A percentile compares a stretch with the other conserved stretches of the same genome.
Evolutionary conservation across 2,329 filamentous ascomycete species (phyloP).

Genomic region (Colletotrichum nymphaeae): DNA sequence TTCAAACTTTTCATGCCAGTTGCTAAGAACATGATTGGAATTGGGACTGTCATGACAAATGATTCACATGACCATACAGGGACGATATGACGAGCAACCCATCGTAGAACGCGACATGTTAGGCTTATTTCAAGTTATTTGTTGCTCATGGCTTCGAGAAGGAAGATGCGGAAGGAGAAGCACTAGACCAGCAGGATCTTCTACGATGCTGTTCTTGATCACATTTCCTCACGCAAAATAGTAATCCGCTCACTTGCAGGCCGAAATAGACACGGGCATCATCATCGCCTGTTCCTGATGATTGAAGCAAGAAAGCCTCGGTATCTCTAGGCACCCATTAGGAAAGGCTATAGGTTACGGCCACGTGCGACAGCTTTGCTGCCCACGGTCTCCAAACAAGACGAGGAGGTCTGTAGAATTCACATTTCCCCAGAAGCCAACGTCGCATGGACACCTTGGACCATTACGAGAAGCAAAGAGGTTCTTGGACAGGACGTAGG

Average conservation of each 20-base stretch:
- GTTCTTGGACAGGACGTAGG: constrained; percentile 49
- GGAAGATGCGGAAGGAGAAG: constrained; percentile 52
- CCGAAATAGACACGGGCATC: constrained; percentile 53
- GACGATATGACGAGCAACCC: constrained; percentile 44
- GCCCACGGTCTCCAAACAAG: constrained; percentile 50
- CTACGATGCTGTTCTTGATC: constrained; percentile 63
- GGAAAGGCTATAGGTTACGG: constrained; percentile 55
- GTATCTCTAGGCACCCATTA: constrained; percentile 61
- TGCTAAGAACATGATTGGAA: constrained; percentile 40
- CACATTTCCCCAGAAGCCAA: constrained; percentile 45
- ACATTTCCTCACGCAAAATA: constrained; percentile 54
- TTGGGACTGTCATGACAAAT: constrained; percentile 49
- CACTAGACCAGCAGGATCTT: constrained; percentile 60
- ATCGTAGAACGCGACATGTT: constrained; percentile 47
- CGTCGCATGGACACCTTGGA: constrained; percentile 47
- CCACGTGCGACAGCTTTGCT: constrained; percentile 50
- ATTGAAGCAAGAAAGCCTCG: constrained; percentile 48
- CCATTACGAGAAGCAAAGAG: constrained; percentile 45
- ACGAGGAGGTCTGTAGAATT: constrained; percentile 47
- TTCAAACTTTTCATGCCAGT: constrained; percentile 51
- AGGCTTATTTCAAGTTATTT: constrained; percentile 43
- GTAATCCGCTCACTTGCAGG: constrained; percentile 52
- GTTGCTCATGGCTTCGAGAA: constrained; percentile 48
- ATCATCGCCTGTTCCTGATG: constrained; percentile 44
- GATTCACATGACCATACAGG: constrained; percentile 41